Evolutionary conservation across 345 rosid genomes (phyloP).

Genomic region (Sonneratia alba): DNA sequence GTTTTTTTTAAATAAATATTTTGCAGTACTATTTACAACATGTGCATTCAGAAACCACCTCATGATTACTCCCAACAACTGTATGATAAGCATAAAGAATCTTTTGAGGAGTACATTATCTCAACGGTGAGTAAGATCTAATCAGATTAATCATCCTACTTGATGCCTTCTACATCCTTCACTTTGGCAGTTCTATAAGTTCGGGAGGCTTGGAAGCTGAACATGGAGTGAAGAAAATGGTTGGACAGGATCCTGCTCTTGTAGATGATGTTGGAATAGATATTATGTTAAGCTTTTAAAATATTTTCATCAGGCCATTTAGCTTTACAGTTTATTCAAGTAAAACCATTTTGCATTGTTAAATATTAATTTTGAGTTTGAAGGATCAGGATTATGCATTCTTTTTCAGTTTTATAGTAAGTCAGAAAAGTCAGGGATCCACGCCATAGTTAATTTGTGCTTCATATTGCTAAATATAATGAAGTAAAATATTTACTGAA

Average conservation of each 20-base stretch:
- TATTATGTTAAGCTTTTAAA: background rate
- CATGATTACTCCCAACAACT: conserved; percentile 67
- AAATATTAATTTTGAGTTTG: background rate
- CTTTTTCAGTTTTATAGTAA: background rate
- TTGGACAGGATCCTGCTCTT: too few species aligned
- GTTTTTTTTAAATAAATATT: background rate
- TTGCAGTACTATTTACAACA: conserved; percentile 54
- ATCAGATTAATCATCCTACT: background rate
- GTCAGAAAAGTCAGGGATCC: background rate
- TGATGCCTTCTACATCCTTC: background rate
- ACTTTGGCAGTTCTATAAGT: background rate
- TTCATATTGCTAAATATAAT: too few species aligned
- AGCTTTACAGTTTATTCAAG: background rate
- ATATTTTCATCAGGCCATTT: background rate
- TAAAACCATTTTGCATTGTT: background rate
- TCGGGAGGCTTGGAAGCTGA: background rate
- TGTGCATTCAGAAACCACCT: conserved; percentile 72
- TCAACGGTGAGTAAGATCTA: conserved; percentile 17
- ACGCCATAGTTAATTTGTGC: background rate
- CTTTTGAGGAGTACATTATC: conserved; percentile 46
- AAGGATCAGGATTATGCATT: background rate
- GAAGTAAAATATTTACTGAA: background rate
- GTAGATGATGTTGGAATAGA: too few species aligned
- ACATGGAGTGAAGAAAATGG: too few species aligned
- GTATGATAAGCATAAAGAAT: conserved; percentile 51